phyloP scores from a whole-genome alignment of 1,284 basidiomycete genomes.

The Ustilago hordei region DNA sequence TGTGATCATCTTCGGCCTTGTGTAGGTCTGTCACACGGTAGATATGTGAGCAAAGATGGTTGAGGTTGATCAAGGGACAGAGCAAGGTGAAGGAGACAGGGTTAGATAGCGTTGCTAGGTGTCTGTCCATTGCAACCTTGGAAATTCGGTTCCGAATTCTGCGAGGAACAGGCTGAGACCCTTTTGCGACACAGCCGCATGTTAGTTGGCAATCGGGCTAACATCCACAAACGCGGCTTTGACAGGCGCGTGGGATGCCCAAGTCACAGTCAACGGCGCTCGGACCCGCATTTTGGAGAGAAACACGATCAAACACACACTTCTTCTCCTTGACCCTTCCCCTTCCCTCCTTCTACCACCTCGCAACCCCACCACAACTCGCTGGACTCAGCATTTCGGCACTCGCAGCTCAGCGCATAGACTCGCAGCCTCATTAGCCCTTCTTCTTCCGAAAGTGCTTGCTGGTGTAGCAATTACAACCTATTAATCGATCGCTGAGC shows the following conservation, averaged over 20 bases:
- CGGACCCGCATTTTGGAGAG: constrained; percentile 9
- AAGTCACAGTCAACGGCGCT: constrained; percentile 5
- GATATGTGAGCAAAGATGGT: background rate
- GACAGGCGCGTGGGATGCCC: constrained; percentile 8
- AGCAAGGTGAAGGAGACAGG: background rate
- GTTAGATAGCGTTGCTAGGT: background rate
- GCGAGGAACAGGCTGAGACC: background rate
- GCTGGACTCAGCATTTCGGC: too few species aligned
- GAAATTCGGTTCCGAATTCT: constrained; percentile 16
- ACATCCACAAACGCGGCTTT: too few species aligned
- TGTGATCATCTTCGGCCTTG: constrained; percentile 50
- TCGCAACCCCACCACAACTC: too few species aligned
- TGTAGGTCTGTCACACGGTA: background rate
- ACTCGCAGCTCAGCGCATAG: too few species aligned
- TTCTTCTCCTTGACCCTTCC: background rate
- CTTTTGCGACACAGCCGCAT: background rate
- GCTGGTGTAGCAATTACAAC: background rate
- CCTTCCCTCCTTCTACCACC: too few species aligned
- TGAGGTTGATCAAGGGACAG: background rate
- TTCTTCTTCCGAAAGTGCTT: background rate
- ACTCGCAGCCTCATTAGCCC: background rate
- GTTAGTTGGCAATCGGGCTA: too few species aligned
- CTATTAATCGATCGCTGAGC: background rate
- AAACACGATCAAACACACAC: constrained; percentile 10
- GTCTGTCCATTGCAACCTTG: background rate